phyloP scores from a whole-genome alignment of 768 basidiomycete species.

The Cyclocybe aegerita region DNA sequence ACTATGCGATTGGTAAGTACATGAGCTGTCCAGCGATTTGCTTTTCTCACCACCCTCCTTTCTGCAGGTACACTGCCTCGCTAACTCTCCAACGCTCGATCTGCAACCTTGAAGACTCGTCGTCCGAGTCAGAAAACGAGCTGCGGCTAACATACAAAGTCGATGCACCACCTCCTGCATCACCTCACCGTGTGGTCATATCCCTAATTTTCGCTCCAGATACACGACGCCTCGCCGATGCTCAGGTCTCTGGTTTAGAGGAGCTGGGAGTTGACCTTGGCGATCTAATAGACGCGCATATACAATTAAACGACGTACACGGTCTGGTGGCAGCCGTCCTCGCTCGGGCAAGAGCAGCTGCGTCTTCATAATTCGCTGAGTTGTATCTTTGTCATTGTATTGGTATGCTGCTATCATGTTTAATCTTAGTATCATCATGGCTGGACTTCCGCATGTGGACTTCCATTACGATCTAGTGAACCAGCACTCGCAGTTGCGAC shows the following conservation, averaged over 20 bases:
- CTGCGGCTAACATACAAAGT: conserved; percentile 67
- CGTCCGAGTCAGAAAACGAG: conserved; percentile 72
- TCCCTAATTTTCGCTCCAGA: conserved; percentile 69
- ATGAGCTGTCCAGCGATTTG: neutral
- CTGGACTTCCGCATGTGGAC: no score
- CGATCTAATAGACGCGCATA: conserved; percentile 60
- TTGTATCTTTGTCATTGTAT: neutral
- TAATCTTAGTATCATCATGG: no score
- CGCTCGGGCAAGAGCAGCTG: conserved; percentile 36
- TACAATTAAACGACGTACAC: conserved; percentile 64
- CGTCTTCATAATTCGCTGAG: conserved; percentile 5
- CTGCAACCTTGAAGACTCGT: conserved; percentile 56
- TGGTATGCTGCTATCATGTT: no score
- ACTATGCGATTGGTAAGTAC: conserved; percentile 67
- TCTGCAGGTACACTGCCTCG: conserved; percentile 67
- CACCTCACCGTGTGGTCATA: conserved; percentile 43
- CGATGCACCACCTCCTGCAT: conserved; percentile 23
- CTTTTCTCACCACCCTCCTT: neutral
- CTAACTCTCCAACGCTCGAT: conserved; percentile 64
- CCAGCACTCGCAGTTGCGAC: no score
- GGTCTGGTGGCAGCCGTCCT: conserved; percentile 64
- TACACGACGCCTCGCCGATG: conserved; percentile 63
- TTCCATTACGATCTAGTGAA: no score
- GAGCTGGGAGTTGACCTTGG: conserved; percentile 52
- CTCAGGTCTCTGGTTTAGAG: conserved; percentile 50